These are phyloP conservation scores for Blastocystis sp. DNA, from an alignment of 352 stramenopile genomes.

Conservation along the genomic window DNA sequence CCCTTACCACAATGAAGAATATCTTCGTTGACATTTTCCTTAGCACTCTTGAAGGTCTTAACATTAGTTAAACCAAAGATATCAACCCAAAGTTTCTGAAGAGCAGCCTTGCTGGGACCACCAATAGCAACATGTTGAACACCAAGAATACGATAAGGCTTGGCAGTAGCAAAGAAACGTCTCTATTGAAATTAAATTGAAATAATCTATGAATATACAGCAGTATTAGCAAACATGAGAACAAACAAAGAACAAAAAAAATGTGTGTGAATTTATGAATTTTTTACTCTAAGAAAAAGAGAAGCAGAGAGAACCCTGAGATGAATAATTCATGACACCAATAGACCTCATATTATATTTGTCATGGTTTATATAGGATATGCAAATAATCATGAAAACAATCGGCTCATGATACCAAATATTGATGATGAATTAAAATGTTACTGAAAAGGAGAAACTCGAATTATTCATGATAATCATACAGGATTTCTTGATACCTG, in stretches of 20 bases:
- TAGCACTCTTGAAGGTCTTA: slow-evolving; percentile 40
- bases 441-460: too few species aligned
- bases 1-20: slow-evolving; percentile 71
- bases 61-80: slow-evolving; percentile 51
- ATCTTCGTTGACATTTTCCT: slow-evolving; percentile 93
- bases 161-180: slow-evolving; percentile 33
- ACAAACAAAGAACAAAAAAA: neutral
- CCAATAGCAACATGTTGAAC: slow-evolving; percentile 90
- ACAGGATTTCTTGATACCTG: too few species aligned
- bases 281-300: too few species aligned
- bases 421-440: too few species aligned
- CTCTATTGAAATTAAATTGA: neutral
- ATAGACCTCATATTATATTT: too few species aligned
- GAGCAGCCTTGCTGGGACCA: slow-evolving; percentile 57
- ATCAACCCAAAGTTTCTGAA: slow-evolving; percentile 63
- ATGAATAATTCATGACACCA: too few species aligned
- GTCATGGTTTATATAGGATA: too few species aligned
- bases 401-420: too few species aligned
- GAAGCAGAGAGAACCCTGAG: too few species aligned
- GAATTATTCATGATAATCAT: too few species aligned
- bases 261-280: neutral
- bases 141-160: slow-evolving; percentile 72
- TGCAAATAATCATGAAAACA: too few species aligned
- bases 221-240: slow-evolving; percentile 23
- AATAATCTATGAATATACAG: neutral